Percentiles rank a stretch among this genome's conserved stretches.
These are phyloP conservation scores for Ascochyta fabae DNA, from an alignment of 2,329 filamentous ascomycete species.

Conservation along the genomic window DNA sequence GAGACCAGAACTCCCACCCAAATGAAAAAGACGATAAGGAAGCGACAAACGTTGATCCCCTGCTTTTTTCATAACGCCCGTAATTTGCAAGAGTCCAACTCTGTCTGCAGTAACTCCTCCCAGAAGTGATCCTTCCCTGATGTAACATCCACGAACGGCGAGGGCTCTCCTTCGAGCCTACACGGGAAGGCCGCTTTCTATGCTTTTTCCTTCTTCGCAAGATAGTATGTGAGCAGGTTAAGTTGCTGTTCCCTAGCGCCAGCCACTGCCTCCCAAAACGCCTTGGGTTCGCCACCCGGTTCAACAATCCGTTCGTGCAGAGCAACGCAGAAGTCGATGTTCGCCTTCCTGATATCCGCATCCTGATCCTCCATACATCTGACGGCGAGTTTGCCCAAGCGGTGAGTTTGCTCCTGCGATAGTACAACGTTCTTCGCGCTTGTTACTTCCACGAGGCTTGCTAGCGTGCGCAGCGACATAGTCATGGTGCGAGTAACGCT, in stretches of 20 bases:
- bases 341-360: constrained; percentile 65
- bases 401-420: constrained; percentile 43
- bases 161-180: not conserved
- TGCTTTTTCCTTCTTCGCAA: constrained; percentile 58
- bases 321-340: constrained; percentile 79
- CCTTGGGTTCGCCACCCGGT: constrained; percentile 45
- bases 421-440: constrained; percentile 41
- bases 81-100: not conserved
- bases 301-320: constrained; percentile 60
- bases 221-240: constrained; percentile 81
- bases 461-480: constrained; percentile 51
- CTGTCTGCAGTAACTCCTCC: not conserved
- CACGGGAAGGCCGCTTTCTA: constrained; percentile 18
- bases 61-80: constrained; percentile 8
- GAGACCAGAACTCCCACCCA: not conserved
- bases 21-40: not conserved
- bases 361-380: constrained; percentile 48
- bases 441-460: constrained; percentile 44
- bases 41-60: constrained; percentile 1
- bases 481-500: constrained; percentile 43
- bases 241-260: constrained; percentile 73
- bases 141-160: not conserved
- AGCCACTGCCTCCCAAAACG: constrained; percentile 72
- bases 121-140: not conserved
- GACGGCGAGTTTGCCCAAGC: constrained; percentile 50